Conservation (phyloP, 257 asterid species). For the Nicotiana benthamiana region DNA sequence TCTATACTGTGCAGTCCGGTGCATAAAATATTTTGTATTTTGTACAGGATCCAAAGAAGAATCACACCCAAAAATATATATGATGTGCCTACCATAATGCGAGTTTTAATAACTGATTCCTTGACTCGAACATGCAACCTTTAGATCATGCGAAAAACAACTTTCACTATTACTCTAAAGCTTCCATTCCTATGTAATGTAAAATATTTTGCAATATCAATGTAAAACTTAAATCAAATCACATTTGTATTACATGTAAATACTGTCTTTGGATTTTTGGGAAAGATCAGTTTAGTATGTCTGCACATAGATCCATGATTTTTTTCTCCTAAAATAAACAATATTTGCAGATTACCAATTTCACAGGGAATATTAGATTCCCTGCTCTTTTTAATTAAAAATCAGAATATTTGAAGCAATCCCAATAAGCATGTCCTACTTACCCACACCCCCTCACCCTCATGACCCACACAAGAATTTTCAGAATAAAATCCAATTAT, state of each 20-base stretch:
- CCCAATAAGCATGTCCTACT: slow-evolving; percentile 51
- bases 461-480: slow-evolving; percentile 12
- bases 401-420: slow-evolving; percentile 29
- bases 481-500: not conserved
- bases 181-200: no score
- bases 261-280: not conserved
- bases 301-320: slow-evolving; percentile 1
- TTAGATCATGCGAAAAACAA: no score
- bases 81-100: no score
- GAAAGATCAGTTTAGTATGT: not conserved
- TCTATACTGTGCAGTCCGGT: fast-evolving
- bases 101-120: no score
- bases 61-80: no score
- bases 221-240: no score
- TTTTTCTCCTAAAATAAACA: not conserved
- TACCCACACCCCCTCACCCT: slow-evolving; percentile 4
- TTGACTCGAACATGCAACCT: no score
- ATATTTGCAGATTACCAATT: slow-evolving; percentile 18
- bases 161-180: no score
- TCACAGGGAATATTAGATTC: slow-evolving; percentile 42
- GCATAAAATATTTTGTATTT: no score
- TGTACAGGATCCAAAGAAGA: no score
- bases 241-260: not conserved
- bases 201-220: no score
- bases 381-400: slow-evolving; percentile 16